These are phyloP conservation scores for Sporormia fimetaria DNA, from an alignment of 495 filamentous ascomycete genomes.

Conservation along the genomic window DNA sequence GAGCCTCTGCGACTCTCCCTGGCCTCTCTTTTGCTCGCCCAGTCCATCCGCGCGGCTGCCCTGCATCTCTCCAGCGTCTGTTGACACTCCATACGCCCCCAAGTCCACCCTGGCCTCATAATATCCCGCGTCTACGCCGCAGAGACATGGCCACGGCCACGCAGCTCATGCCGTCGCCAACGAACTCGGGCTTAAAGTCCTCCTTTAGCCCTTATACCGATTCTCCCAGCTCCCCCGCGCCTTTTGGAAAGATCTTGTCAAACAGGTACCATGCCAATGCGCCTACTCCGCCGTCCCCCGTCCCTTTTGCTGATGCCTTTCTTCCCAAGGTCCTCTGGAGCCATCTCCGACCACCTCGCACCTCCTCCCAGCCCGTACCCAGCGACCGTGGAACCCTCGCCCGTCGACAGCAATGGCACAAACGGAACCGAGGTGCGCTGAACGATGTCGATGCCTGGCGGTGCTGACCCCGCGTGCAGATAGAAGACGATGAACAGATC, in stretches of 20 bases:
- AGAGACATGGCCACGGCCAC: constrained; percentile 24
- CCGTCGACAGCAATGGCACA: constrained; percentile 65
- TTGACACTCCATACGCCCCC: too few species aligned
- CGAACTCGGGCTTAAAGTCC: constrained; percentile 40
- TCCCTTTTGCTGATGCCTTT: background rate
- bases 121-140: constrained; percentile 1
- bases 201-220: constrained; percentile 50
- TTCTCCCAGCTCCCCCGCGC: constrained; percentile 44
- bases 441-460: background rate
- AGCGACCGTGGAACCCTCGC: constrained; percentile 52
- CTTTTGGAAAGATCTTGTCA: constrained; percentile 36
- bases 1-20: too few species aligned
- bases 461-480: constrained; percentile 33
- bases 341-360: constrained; percentile 23
- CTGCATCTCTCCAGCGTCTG: too few species aligned
- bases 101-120: too few species aligned
- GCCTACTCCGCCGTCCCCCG: background rate
- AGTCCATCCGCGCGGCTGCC: too few species aligned
- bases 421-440: constrained; percentile 37
- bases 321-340: constrained; percentile 26
- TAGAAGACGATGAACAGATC: constrained; percentile 56
- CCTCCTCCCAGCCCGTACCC: constrained; percentile 32
- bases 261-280: constrained; percentile 36
- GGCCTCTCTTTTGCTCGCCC: too few species aligned
- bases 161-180: constrained; percentile 34